Evolutionary conservation across 2,329 filamentous ascomycete genomes (phyloP), one percentile per base, ranked within the genome.

Genomic region (Leptographium lundbergii): DNA sequence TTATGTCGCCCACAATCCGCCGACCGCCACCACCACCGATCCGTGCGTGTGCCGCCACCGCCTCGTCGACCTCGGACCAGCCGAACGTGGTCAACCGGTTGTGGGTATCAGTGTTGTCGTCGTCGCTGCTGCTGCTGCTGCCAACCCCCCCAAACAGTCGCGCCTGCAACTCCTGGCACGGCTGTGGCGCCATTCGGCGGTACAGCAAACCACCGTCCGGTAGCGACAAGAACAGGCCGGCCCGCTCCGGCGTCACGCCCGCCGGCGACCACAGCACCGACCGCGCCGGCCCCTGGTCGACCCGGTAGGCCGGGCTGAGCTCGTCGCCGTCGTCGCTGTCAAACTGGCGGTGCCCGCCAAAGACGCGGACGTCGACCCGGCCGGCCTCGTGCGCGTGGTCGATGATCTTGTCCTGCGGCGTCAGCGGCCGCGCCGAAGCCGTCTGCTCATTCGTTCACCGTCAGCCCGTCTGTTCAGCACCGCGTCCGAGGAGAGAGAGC

Each of bases 121-220:
- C 17, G 36, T 6, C 6, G 36, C 36, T 39, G 36, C 36, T 39
- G 14, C 36, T 39, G 36, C 36, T 14, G 13, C 36, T 6, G 13
- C 36, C 36, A 3, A 14, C 14, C 13, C 14, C 36, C 36, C 36
- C 36, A 39, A 39, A 39, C 36, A 39, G 36, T 17, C 61, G 58
- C 13, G 61, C 57, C 24, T 64, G 66, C 10, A 69, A 57, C 19
- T 63, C 60, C 34, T 63, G 60, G 17, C 62, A 67, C 1, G 63
- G 63, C 6, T 62, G 54, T 1, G 70, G 70, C 14, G 65, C 66
- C 71, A 73, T 73, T 54, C 66, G 68, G 17, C 62, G 62, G 51
- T 68, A 72, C 24, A 66, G 59, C 2, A 56, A 53, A n/a, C 66
- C 62, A 53, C 69, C 69, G 13, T 61, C 54, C 7, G 54, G 54